These are phyloP conservation scores for Scheffersomyces spartinae DNA, from an alignment of 805 yeast species.

Conservation along the genomic window DNA sequence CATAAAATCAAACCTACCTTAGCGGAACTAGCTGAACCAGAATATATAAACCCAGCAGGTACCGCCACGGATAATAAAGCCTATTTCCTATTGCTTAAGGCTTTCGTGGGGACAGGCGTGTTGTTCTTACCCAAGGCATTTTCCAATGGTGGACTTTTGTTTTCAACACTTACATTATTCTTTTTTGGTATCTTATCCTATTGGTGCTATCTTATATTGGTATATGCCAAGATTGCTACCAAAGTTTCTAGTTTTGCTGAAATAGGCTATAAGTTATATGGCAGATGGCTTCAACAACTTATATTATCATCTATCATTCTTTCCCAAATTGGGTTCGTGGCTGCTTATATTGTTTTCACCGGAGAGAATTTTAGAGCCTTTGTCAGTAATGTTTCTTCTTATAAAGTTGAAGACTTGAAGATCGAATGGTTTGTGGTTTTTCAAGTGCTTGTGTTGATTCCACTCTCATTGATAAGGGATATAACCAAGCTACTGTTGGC, in stretches of 20 bases:
- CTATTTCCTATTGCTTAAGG: slow-evolving; percentile 58
- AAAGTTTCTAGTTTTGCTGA: slow-evolving; percentile 72
- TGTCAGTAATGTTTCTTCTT: slow-evolving; percentile 35
- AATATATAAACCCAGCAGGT: slow-evolving; percentile 31
- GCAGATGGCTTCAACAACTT: slow-evolving; percentile 50
- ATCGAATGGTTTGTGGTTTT: slow-evolving; percentile 34
- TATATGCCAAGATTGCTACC: slow-evolving; percentile 45
- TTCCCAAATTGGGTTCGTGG: slow-evolving; percentile 72
- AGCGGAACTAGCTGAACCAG: no score
- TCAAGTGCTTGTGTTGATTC: slow-evolving; percentile 51
- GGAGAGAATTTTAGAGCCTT: slow-evolving; percentile 64
- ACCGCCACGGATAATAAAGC: slow-evolving; percentile 68
- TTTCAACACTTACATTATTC: slow-evolving; percentile 40
- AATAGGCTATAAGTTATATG: slow-evolving; percentile 54
- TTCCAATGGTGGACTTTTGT: slow-evolving; percentile 58
- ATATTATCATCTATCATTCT: slow-evolving; percentile 54
- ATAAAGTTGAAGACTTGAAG: slow-evolving; percentile 25
- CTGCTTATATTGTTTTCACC: slow-evolving; percentile 72
- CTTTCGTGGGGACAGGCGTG: slow-evolving; percentile 71
- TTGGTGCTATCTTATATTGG: slow-evolving; percentile 66
- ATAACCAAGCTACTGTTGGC: slow-evolving; percentile 64
- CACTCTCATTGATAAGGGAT: slow-evolving; percentile 62
- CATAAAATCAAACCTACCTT: no score
- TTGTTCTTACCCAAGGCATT: slow-evolving; percentile 61
- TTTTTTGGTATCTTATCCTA: slow-evolving; percentile 61